Conservation (phyloP, 2,329 filamentous ascomycete species). For the Zymoseptoria tritici region DNA sequence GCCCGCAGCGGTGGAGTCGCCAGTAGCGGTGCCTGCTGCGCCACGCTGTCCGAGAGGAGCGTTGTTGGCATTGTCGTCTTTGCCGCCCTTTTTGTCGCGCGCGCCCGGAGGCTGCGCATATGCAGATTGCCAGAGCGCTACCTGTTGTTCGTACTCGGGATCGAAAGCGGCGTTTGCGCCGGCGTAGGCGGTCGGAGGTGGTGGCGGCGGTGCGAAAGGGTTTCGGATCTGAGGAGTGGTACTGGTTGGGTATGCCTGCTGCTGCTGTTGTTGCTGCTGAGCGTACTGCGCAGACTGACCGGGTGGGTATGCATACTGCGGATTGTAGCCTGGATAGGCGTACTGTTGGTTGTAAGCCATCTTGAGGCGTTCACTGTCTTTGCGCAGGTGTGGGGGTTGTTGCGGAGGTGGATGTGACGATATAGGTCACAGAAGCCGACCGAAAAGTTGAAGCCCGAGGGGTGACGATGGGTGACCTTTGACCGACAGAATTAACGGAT, state of each 20-base stretch:
- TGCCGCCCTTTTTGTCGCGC: constrained; percentile 11
- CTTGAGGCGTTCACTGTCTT: background rate
- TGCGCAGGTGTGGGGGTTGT: background rate
- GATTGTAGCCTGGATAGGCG: constrained; percentile 12
- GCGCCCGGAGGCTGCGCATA: constrained; percentile 17
- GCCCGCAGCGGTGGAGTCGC: constrained; percentile 6
- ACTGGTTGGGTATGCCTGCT: constrained; percentile 17
- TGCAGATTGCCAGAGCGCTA: constrained; percentile 82
- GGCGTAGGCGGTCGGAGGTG: constrained; percentile 25
- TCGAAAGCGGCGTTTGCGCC: constrained; percentile 44
- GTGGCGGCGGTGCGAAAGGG: constrained; percentile 58
- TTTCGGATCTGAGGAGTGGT: constrained; percentile 66
- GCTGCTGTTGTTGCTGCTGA: constrained; percentile 24
- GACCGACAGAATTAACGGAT: too few species aligned
- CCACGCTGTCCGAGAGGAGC: constrained; percentile 15
- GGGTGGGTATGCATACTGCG: constrained; percentile 17
- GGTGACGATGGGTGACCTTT: background rate
- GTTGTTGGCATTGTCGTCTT: constrained; percentile 13
- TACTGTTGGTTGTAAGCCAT: constrained; percentile 14
- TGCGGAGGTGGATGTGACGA: background rate
- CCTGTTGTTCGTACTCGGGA: constrained; percentile 81
- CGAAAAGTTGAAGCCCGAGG: background rate
- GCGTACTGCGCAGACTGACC: constrained; percentile 38
- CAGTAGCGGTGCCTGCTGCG: constrained; percentile 2
- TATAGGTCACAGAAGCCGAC: background rate